A percentile compares a stretch with the other conserved stretches of the same genome.
Evolutionary conservation across 225 moss, liverwort and hornwort genomes (phyloP).

Genomic region (Ulota crispa): DNA sequence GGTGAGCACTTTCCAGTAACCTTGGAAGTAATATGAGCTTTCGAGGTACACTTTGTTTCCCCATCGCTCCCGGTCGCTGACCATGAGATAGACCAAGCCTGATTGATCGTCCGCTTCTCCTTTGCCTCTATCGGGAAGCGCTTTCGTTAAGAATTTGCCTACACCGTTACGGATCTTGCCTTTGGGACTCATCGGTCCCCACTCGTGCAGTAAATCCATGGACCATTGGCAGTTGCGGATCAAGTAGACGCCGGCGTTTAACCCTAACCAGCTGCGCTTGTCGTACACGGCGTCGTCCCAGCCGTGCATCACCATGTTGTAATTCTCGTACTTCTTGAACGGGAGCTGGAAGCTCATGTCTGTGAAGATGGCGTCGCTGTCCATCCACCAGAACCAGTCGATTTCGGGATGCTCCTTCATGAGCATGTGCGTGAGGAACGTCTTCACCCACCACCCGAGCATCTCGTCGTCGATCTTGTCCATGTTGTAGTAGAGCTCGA

Average conservation of each 20-base stretch:
- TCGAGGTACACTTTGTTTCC: constrained; percentile 69
- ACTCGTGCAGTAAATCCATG: constrained; percentile 47
- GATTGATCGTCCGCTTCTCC: constrained; percentile 54
- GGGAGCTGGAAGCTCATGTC: constrained; percentile 50
- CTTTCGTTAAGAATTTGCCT: constrained; percentile 33
- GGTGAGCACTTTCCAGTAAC: constrained; percentile 77
- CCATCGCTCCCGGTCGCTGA: constrained; percentile 27
- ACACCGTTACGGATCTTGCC: constrained; percentile 34
- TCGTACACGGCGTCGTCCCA: constrained; percentile 44
- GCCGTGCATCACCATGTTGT: constrained; percentile 61
- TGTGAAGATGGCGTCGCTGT: constrained; percentile 52
- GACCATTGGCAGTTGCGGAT: constrained; percentile 55
- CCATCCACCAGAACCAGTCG: constrained; percentile 64
- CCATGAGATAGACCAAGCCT: constrained; percentile 46
- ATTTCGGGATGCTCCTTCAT: constrained; percentile 55
- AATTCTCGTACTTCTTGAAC: constrained; percentile 41
- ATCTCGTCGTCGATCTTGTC: constrained; percentile 53
- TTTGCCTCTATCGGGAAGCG: constrained; percentile 39
- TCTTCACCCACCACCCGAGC: constrained; percentile 56
- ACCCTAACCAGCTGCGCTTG: constrained; percentile 43
- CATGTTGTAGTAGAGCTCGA: constrained; percentile 57
- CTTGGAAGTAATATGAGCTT: constrained; percentile 79
- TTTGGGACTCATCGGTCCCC: constrained; percentile 55
- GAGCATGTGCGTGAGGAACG: constrained; percentile 52
- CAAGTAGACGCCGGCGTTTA: constrained; percentile 48